Conservation (phyloP, 305 asterid species). For the Plantago coronopus region DNA sequence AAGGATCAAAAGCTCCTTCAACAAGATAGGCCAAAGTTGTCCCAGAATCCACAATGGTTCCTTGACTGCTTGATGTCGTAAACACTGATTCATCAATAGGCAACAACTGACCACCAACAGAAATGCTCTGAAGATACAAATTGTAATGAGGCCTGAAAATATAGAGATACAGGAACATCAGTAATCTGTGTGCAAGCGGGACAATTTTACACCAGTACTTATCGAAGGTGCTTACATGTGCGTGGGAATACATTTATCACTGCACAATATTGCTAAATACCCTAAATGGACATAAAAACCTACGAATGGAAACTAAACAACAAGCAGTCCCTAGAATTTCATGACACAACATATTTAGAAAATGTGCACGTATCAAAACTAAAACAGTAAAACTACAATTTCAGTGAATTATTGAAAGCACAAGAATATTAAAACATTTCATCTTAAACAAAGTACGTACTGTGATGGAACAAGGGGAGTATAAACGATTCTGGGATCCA, state of each 20-base stretch:
- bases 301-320: too few species aligned
- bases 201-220: conserved; percentile 16
- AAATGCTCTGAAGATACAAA: conserved; percentile 77
- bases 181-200: conserved; percentile 5
- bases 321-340: too few species aligned
- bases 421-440: conserved; percentile 19
- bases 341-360: too few species aligned
- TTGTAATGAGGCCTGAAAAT: conserved; percentile 84
- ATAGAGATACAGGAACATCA: conserved; percentile 23
- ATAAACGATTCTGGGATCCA: conserved; percentile 81
- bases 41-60: conserved; percentile 93
- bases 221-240: too few species aligned
- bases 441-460: conserved; percentile 52
- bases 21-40: conserved; percentile 92
- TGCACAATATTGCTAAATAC: background rate
- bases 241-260: too few species aligned
- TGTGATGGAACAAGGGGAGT: conserved; percentile 92
- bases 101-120: conserved; percentile 77
- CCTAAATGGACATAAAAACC: background rate
- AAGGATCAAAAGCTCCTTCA: conserved; percentile 83
- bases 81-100: conserved; percentile 78
- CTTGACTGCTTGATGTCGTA: conserved; percentile 69
- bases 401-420: conserved; percentile 16
- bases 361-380: conserved; percentile 4
- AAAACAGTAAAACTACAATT: background rate